Percentiles rank a stretch among this genome's conserved stretches.
These are phyloP conservation scores for Trichoderma aggressivum DNA, from an alignment of 2,329 filamentous ascomycete species.

Conservation along the genomic window DNA sequence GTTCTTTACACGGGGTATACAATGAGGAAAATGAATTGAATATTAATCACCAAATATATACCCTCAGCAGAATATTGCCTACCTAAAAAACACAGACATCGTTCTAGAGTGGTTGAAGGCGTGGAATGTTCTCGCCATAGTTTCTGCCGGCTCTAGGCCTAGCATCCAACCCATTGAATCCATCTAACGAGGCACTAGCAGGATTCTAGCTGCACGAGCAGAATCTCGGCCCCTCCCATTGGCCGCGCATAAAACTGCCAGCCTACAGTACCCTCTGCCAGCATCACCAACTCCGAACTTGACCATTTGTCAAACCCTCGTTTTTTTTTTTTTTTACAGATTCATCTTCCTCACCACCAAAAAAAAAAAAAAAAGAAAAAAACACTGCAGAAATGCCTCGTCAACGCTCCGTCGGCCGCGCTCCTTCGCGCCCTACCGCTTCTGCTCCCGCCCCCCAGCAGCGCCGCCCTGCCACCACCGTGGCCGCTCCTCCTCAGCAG, in stretches of 20 bases:
- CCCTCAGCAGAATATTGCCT: fast-evolving
- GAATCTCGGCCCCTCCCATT: conserved; percentile 25
- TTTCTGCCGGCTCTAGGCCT: background rate
- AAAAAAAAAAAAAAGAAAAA: conserved; percentile 18
- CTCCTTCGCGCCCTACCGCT: conserved; percentile 64
- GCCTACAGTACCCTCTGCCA: background rate
- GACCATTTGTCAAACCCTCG: conserved; percentile 25
- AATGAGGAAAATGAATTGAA: background rate
- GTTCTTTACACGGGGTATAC: background rate
- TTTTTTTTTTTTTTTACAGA: conserved; percentile 27
- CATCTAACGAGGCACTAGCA: conserved; percentile 28
- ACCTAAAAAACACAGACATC: background rate
- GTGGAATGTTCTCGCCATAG: background rate
- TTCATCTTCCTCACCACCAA: conserved; percentile 13
- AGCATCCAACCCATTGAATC: conserved; percentile 1
- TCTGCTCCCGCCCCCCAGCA: conserved; percentile 60
- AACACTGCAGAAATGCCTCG: conserved; percentile 63
- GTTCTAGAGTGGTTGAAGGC: background rate
- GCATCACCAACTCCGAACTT: background rate
- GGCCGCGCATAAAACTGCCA: background rate
- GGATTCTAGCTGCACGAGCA: conserved; percentile 13
- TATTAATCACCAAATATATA: background rate
- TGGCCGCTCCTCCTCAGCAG: conserved; percentile 53
- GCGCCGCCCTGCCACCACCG: conserved; percentile 67
- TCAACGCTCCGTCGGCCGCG: conserved; percentile 65